Evolutionary conservation across 1,139 yeast genomes (phyloP), one percentile per base, ranked within the genome.

Genomic region (Meyerozyma carpophila): DNA sequence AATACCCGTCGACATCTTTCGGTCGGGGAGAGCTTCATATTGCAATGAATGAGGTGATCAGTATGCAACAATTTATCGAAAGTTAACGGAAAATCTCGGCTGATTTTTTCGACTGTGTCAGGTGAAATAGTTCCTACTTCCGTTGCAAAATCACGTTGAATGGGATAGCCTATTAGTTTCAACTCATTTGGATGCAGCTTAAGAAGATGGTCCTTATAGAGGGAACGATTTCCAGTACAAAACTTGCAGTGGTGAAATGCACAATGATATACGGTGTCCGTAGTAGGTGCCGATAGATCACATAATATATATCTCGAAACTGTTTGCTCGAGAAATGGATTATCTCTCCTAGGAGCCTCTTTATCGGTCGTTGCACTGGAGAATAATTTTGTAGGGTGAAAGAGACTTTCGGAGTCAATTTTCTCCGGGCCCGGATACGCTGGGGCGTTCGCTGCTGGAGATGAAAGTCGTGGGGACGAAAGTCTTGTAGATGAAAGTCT

Each of bases 91-190:
- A 34, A 34, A 8, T 5, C 25, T 9, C 4, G 5, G 14, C 11
- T 20, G 13, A 34, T 20, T 2, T 34, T 10, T 18, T 34, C 14
- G 10, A 11, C 6, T 8, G 37, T 20, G 18, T 34, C 37, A 14
- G 20, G 4, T 13, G 34, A 13, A n/a, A 31, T 8, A 4, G n/a
- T 7, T 2, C 4, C 16, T 4, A 13, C 16, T 11, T 8, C 16
- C 10, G 34, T 8, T n/a, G 2, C 10, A 4, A 21, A 8, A 3
- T 31, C 34, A 3, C 20, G 5, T 14, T 11, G 16, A 0, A 68
- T 54, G 0, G 75, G 75, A 47, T 70, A 71, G 1, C 75, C 75
- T 10, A 68, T 48, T 3, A 46, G 40, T 5, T 45, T 43, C 26
- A 71, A 54, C 39, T 56, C 62, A 1, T 46, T 36, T 2, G 54